Conservation (phyloP, 345 rosid genomes). For the Noccaea bulbosa region DNA sequence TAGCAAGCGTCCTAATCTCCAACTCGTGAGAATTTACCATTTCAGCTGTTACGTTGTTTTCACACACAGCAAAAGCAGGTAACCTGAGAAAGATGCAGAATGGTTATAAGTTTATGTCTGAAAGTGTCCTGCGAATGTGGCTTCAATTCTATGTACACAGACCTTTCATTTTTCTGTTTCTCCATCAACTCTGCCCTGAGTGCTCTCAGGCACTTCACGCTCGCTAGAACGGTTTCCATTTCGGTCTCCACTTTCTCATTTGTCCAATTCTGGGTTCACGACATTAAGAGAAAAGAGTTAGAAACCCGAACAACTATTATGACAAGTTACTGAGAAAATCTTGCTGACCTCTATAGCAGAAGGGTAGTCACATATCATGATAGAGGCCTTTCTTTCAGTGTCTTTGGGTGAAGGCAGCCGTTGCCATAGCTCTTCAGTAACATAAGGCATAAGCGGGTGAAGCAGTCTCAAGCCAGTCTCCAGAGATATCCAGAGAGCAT, state of each 20-base stretch:
- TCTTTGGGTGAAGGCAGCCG: constrained; percentile 66
- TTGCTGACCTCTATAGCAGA: constrained; percentile 61
- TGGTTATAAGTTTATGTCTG: neutral
- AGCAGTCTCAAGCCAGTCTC: constrained; percentile 89
- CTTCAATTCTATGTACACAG: constrained; percentile 9
- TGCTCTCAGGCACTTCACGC: constrained; percentile 73
- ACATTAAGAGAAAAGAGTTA: constrained; percentile 12
- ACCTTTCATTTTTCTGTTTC: constrained; percentile 84
- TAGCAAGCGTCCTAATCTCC: constrained; percentile 86
- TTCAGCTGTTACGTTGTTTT: constrained; percentile 56
- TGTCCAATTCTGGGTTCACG: constrained; percentile 59
- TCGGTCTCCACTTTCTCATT: constrained; percentile 69
- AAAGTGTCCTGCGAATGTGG: neutral
- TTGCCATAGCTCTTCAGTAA: constrained; percentile 97
- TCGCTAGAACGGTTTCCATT: constrained; percentile 76
- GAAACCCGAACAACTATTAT: constrained; percentile 17
- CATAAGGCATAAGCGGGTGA: constrained; percentile 96
- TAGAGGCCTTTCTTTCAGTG: constrained; percentile 62
- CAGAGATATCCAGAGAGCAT: constrained; percentile 77
- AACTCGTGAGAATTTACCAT: constrained; percentile 61
- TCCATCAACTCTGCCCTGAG: constrained; percentile 75
- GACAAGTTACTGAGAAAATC: neutral
- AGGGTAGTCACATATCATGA: constrained; percentile 82
- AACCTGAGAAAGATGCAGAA: constrained; percentile 52
- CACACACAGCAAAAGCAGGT: constrained; percentile 85